Conservation (phyloP, 768 basidiomycete species). For the Phylloporus scabripes region DNA sequence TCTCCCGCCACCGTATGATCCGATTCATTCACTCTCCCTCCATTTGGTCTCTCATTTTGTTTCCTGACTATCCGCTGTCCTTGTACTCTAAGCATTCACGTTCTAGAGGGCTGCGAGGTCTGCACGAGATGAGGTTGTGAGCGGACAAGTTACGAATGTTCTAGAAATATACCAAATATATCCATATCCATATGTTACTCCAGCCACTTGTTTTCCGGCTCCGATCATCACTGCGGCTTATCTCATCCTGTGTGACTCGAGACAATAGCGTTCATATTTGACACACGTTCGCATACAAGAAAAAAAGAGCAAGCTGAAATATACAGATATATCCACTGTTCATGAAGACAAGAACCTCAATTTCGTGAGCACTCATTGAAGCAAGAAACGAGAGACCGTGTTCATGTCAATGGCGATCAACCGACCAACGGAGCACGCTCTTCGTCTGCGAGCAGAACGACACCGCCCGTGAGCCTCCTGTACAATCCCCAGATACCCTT, state of each 20-base stretch:
- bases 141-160: slow-evolving; percentile 17
- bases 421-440: slow-evolving; percentile 82
- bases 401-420: background rate
- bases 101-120: no score
- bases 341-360: background rate
- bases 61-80: background rate
- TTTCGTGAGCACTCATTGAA: background rate
- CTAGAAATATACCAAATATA: slow-evolving; percentile 23
- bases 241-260: background rate
- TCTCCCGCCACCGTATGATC: slow-evolving; percentile 6
- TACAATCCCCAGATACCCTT: slow-evolving; percentile 63
- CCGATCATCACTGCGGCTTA: slow-evolving; percentile 1
- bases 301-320: background rate
- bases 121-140: background rate
- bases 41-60: background rate
- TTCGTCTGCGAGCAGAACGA: slow-evolving; percentile 71
- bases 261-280: background rate
- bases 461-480: slow-evolving; percentile 40
- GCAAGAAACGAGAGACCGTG: background rate
- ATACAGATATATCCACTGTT: slow-evolving; percentile 4
- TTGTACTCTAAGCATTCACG: background rate
- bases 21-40: slow-evolving; percentile 1
- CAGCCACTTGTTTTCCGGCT: background rate
- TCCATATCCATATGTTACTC: slow-evolving; percentile 12
- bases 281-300: slow-evolving; percentile 5